Percentiles rank a stretch among this genome's conserved stretches.
Evolutionary conservation across 148 eudicot species (phyloP).

Genomic region (Camellia japonica): DNA sequence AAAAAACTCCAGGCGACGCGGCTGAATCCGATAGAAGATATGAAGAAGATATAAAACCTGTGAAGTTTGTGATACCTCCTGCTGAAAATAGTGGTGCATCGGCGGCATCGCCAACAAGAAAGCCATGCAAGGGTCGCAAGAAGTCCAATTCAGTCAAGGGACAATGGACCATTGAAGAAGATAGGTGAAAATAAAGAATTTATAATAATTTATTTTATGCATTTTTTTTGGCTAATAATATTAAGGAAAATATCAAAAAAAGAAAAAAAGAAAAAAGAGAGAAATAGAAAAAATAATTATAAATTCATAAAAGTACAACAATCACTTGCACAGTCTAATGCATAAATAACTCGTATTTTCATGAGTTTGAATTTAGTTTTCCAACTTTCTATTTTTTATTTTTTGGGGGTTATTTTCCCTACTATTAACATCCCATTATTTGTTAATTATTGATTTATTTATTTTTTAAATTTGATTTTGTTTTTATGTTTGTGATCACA

Average conservation of each 20-base stretch:
- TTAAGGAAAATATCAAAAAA: neutral
- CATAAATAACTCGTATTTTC: no score
- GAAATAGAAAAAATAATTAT: no score
- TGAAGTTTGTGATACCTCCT: slow-evolving; percentile 34
- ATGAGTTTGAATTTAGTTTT: no score
- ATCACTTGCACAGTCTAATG: no score
- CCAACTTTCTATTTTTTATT: neutral
- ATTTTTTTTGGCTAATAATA: neutral
- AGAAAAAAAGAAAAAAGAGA: no score
- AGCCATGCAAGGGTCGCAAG: slow-evolving; percentile 30
- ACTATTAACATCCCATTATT: neutral
- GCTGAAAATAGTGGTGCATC: slow-evolving; percentile 18
- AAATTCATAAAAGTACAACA: no score
- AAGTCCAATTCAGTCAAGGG: slow-evolving; percentile 68
- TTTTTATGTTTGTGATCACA: neutral
- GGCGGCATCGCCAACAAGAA: slow-evolving; percentile 19
- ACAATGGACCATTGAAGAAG: slow-evolving; percentile 95
- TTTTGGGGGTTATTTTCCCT: no score
- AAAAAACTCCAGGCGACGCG: slow-evolving; percentile 20
- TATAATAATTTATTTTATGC: neutral
- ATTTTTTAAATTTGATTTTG: neutral
- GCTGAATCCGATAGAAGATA: slow-evolving; percentile 15
- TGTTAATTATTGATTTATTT: neutral
- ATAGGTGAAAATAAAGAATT: slow-evolving; percentile 42
- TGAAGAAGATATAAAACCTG: slow-evolving; percentile 27